Percentiles rank a stretch among this genome's conserved stretches.
phyloP scores from a whole-genome alignment of 495 filamentous ascomycete genomes.

The Hyphodiscus hymeniophilus region DNA sequence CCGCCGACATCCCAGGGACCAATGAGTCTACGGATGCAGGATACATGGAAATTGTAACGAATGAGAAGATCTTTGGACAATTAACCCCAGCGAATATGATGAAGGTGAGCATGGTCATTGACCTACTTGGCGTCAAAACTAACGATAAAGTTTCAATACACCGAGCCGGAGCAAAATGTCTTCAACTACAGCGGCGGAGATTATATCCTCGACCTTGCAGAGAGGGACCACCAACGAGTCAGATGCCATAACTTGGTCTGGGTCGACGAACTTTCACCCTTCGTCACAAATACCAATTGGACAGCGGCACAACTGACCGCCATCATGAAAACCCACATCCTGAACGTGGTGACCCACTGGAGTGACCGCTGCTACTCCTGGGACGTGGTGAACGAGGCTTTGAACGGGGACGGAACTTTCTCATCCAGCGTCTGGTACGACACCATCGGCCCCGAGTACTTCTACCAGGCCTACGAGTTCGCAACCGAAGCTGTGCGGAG shows the following conservation, averaged over 20 bases:
- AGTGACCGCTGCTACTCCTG: constrained; percentile 41
- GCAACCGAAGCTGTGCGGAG: constrained; percentile 44
- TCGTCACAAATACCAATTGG: constrained; percentile 40
- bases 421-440: constrained; percentile 47
- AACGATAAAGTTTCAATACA: constrained; percentile 33
- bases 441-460: constrained; percentile 47
- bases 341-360: constrained; percentile 42
- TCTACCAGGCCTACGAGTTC: constrained; percentile 44
- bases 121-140: constrained; percentile 10
- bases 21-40: constrained; percentile 30
- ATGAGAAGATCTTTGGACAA: constrained; percentile 42
- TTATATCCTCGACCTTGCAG: constrained; percentile 40
- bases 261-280: constrained; percentile 51
- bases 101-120: constrained; percentile 24
- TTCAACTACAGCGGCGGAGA: constrained; percentile 47
- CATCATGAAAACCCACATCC: constrained; percentile 46
- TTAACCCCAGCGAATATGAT: constrained; percentile 45
- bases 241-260: constrained; percentile 56
- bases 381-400: constrained; percentile 65
- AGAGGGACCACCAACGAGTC: constrained; percentile 43
- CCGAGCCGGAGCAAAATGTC: constrained; percentile 32
- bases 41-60: constrained; percentile 22
- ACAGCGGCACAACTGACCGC: constrained; percentile 40
- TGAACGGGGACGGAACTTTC: constrained; percentile 59
- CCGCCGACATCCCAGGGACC: constrained; percentile 31